Percentiles rank a stretch among this genome's conserved stretches.
phyloP scores from a whole-genome alignment of 2,329 filamentous ascomycete genomes.

The Trichophyton verrucosum region DNA sequence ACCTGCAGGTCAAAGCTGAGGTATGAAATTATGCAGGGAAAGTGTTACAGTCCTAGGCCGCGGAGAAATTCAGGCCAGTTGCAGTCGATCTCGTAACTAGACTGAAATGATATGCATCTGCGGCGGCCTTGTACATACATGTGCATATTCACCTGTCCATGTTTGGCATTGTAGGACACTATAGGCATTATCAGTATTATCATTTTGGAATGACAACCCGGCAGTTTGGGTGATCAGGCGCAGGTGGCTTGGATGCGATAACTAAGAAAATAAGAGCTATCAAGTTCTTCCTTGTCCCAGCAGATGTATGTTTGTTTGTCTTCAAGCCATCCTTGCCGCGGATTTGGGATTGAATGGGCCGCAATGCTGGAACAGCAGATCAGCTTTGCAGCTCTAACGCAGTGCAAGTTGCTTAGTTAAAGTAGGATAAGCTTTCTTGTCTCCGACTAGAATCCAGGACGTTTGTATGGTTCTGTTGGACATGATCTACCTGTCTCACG shows the following conservation, averaged over 20 bases:
- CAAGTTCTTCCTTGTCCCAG: not conserved
- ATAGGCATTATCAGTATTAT: not conserved
- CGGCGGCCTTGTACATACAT: not conserved
- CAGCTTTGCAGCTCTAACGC: not conserved
- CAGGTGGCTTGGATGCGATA: not conserved
- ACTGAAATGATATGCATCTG: not conserved
- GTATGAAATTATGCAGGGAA: not conserved
- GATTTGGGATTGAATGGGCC: not conserved
- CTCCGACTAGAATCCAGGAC: not conserved
- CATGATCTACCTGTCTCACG: not conserved
- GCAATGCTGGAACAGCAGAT: not conserved
- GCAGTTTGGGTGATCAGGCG: not conserved
- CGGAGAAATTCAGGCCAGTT: not conserved
- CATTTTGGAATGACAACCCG: not conserved
- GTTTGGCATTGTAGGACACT: not conserved
- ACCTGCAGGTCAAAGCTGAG: not conserved
- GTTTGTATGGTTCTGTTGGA: not conserved
- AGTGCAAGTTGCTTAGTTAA: not conserved
- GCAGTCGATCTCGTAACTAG: not conserved
- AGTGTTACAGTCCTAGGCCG: not conserved
- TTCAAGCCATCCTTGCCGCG: not conserved
- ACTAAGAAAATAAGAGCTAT: not conserved
- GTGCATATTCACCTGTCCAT: not conserved
- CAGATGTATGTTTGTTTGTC: not conserved
- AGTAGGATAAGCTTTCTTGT: not conserved